A percentile compares a stretch with the other conserved stretches of the same genome.
Conservation (phyloP, 179 eudicot genomes). For the Silene noctiflora region DNA sequence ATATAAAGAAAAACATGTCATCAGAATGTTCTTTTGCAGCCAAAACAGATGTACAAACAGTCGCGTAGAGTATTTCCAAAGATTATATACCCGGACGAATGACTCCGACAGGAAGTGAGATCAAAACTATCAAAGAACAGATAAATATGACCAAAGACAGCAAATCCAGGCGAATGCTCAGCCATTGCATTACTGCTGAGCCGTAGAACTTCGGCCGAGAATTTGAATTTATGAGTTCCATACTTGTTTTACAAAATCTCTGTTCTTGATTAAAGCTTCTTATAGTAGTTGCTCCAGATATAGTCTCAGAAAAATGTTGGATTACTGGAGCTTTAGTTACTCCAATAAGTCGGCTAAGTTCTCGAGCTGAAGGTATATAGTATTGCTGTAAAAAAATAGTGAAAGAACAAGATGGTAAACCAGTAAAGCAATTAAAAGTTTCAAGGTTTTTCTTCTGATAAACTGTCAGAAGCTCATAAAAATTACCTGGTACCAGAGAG, state of each 20-base stretch:
- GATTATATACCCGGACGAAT: slow-evolving; percentile 58
- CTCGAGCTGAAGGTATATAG: slow-evolving; percentile 78
- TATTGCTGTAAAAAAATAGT: slow-evolving; percentile 45
- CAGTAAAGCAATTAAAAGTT: neutral
- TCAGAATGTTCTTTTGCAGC: slow-evolving; percentile 6
- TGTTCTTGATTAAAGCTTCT: slow-evolving; percentile 79
- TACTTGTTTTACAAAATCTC: slow-evolving; percentile 49
- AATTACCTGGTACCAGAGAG: slow-evolving; percentile 62
- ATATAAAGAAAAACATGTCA: neutral
- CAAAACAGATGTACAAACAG: neutral
- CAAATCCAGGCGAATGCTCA: slow-evolving; percentile 65
- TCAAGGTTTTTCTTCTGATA: neutral
- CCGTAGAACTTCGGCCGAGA: slow-evolving; percentile 63
- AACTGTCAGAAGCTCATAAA: neutral
- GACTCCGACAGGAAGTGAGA: slow-evolving; percentile 54
- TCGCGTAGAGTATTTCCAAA: no score
- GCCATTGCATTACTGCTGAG: slow-evolving; percentile 75
- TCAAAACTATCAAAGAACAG: slow-evolving; percentile 62
- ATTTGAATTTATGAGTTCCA: slow-evolving; percentile 49
- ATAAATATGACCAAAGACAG: slow-evolving; percentile 60
- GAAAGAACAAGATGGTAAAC: neutral
- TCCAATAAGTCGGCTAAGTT: slow-evolving; percentile 65
- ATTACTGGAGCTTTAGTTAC: slow-evolving; percentile 83
- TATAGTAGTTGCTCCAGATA: slow-evolving; percentile 74
- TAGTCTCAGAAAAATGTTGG: slow-evolving; percentile 80